Evolutionary conservation across 257 asterid species (phyloP).

Genomic region (Przewalskia tangutica): DNA sequence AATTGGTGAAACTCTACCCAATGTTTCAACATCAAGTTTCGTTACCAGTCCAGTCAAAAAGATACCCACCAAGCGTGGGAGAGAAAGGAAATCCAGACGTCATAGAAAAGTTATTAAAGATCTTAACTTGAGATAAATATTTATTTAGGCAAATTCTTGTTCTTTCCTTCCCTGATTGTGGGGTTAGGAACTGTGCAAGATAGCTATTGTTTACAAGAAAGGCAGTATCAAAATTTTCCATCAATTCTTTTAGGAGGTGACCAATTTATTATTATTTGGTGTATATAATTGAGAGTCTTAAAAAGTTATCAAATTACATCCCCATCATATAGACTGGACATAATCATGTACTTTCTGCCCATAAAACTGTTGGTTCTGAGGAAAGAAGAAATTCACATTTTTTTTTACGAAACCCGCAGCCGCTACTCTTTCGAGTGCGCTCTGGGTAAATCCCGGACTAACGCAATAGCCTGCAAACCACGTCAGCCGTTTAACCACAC

Average conservation of each 20-base stretch:
- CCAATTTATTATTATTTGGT: constrained; percentile 24
- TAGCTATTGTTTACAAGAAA: constrained; percentile 9
- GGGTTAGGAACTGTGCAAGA: constrained; percentile 21
- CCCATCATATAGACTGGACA: neutral
- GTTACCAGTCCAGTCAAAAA: constrained; percentile 13
- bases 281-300: constrained; percentile 2
- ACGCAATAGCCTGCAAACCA: too few species aligned
- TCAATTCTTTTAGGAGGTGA: neutral
- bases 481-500: too few species aligned
- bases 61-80: constrained; percentile 39
- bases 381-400: neutral
- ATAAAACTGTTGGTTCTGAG: neutral
- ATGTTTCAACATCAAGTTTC: constrained; percentile 8
- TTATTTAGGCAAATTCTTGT: constrained; percentile 18
- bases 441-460: too few species aligned
- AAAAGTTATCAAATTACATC: neutral
- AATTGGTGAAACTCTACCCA: neutral
- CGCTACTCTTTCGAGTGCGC: too few species aligned
- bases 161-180: constrained; percentile 22
- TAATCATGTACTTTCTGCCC: neutral
- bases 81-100: constrained; percentile 44
- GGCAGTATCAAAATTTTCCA: neutral
- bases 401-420: too few species aligned
- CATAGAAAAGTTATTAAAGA: constrained; percentile 51
- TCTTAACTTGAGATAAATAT: constrained; percentile 13